phyloP scores from a whole-genome alignment of 2,329 filamentous ascomycete species.

The Ceratocystis ficicola region DNA sequence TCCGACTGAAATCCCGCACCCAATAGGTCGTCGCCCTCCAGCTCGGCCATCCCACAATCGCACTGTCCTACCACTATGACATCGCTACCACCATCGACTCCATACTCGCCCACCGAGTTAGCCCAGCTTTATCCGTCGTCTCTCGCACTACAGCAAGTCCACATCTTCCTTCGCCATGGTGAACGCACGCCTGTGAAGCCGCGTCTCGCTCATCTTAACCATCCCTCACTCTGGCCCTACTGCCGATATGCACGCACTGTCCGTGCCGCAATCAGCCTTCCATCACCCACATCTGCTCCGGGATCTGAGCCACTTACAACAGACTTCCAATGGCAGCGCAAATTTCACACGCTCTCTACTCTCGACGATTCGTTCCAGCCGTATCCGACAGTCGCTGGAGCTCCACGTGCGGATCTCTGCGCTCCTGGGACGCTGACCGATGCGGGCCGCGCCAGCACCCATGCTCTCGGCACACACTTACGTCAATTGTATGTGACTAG shows the following conservation, averaged over 20 bases:
- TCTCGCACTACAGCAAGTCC: slow-evolving; percentile 77
- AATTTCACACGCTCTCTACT: slow-evolving; percentile 32
- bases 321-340: slow-evolving; percentile 34
- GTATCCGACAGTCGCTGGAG: slow-evolving; percentile 49
- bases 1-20: not conserved
- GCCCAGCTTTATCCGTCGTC: slow-evolving; percentile 64
- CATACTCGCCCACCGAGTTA: slow-evolving; percentile 74
- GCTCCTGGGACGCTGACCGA: slow-evolving; percentile 67
- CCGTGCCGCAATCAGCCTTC: slow-evolving; percentile 32
- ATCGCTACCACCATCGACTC: slow-evolving; percentile 56
- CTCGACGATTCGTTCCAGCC: slow-evolving; percentile 60
- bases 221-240: slow-evolving; percentile 74
- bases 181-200: slow-evolving; percentile 73
- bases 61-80: slow-evolving; percentile 49
- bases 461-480: slow-evolving; percentile 54
- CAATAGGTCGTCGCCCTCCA: too few species aligned
- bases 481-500: slow-evolving; percentile 63
- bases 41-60: too few species aligned
- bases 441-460: slow-evolving; percentile 58
- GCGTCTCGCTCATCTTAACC: slow-evolving; percentile 70
- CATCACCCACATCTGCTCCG: slow-evolving; percentile 28
- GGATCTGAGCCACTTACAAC: slow-evolving; percentile 27
- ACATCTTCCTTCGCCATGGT: slow-evolving; percentile 71
- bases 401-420: slow-evolving; percentile 70
- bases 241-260: slow-evolving; percentile 67